Evolutionary conservation across 1,139 yeast species (phyloP), one percentile per base, ranked within the genome.

Genomic region (Meyerozyma athensensis): DNA sequence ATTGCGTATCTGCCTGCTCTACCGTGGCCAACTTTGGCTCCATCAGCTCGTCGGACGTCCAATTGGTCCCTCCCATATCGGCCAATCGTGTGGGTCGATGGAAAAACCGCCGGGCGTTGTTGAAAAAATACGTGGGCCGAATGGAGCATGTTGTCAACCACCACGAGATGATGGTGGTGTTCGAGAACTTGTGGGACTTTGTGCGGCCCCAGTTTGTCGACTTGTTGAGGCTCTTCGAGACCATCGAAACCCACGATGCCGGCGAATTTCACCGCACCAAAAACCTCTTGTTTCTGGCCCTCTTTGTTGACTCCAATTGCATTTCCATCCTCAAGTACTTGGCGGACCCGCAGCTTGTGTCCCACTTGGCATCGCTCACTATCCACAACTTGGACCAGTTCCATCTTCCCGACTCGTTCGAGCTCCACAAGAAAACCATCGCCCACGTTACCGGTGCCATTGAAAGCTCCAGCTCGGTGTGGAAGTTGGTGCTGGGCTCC

Each of bases 151-250:
- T 28, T 9, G 5, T 12, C 7, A 28, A 28, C 12, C 20, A 28
- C 19, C 13, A 16, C 10, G 32, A 28, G 8, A 18, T 28, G 19
- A 28, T 28, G 14, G 17, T 18, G 20, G 20, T 28, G 2, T 28
- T 28, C 14, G 19, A 16, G 12, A 28, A 18, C n/a, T 20, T 28
- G 4, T 28, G 32, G 32, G 32, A 28, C 21, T 28, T 28, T 28
- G 32, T 28, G 10, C 32, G 20, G 20, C 32, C 32, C 7, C 32
- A 28, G 12, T 7, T 28, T 14, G 7, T 16, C 20, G 13, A 3
- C 19, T 28, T 28, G 20, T 18, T 28, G 19, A 20, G 18, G 7
- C 12, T 10, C 8, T 4, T 24, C 28, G 8, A 12, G 28, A 4
- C 28, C 8, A 3, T 24, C 28, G 17, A 12, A 7, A n/a, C 26